Base-by-base conservation (phyloP, 805 yeast genomes). In the Cyberlindnera suaveolens region DNA sequence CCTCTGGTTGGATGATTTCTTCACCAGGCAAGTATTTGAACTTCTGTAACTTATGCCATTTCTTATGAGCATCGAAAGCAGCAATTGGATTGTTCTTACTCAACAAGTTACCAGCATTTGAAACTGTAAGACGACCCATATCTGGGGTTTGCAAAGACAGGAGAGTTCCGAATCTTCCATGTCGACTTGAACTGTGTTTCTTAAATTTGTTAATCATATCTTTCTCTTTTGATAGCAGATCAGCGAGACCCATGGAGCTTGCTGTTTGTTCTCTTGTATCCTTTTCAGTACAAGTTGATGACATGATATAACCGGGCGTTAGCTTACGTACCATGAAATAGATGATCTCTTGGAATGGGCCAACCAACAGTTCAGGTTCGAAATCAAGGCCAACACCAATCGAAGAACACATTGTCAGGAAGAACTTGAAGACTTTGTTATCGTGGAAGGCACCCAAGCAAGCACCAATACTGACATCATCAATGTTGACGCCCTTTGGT, bases 141-240 rank as follows among this genome's bases (percentile, higher is more conserved):
- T 80, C 80, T 19, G 74, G 71, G 16, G 82, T 76, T 46, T 82
- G 79, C 27, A 91, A 70, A 2, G 95, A 81, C 10, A 89, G 62
- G 48, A 90, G 66, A 0, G 97, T 81, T 1, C 99, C 99, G 66
- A 91, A 91, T 41, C 96, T 72, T 3, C 93, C 90, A 58, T 91
- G 99, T 38, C 99, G 73, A 1, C 87, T 72, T 1, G 85, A 74
- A 1, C 80, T 67, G 41, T 70, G 64, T 60, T 72, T 74, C 26
- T 69, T 67, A 39, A 78, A 71, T 30, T 61, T 57, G 34, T 65
- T 67, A 45, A 75, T 77, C 46, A 82, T 58, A 29, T 71, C 70
- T 17, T 72, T 68, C 56, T 91, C 97, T 42, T 72, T 72, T 2
- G 68, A 65, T n/a, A 88, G 65, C 7, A 86, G 58, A 17, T 71